These are phyloP conservation scores for Epichloe coenophiala DNA, from an alignment of 2,329 filamentous ascomycete genomes.

Conservation along the genomic window DNA sequence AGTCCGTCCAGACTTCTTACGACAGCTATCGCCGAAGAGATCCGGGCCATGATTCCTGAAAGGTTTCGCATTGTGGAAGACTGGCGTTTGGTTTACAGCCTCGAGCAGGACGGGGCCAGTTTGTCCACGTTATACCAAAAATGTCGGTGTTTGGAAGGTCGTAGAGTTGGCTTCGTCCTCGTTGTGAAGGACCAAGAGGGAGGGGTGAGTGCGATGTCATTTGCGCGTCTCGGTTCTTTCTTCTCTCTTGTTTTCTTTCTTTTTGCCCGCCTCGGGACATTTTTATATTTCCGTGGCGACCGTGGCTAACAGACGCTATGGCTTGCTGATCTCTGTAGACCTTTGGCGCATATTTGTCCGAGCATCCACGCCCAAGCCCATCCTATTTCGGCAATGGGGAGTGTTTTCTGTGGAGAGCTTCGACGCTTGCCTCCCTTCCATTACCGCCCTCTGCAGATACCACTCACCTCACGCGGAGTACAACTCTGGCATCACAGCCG, in stretches of 20 bases:
- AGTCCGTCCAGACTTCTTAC: constrained; percentile 53
- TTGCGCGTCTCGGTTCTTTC: background rate
- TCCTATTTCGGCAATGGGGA: constrained; percentile 95
- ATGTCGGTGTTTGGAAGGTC: constrained; percentile 51
- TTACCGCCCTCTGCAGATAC: constrained; percentile 39
- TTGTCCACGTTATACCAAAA: constrained; percentile 75
- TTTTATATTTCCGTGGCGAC: background rate
- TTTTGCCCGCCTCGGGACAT: background rate
- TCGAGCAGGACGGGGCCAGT: constrained; percentile 85
- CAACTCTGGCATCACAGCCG: constrained; percentile 17
- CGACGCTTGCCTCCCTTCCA: constrained; percentile 39
- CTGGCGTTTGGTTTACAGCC: constrained; percentile 77
- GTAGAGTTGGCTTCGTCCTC: constrained; percentile 77
- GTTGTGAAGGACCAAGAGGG: constrained; percentile 68
- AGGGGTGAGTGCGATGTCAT: constrained; percentile 40
- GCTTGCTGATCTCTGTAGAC: constrained; percentile 29
- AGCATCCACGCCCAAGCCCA: constrained; percentile 64
- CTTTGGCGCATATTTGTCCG: constrained; percentile 90
- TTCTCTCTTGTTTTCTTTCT: background rate
- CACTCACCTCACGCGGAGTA: constrained; percentile 30
- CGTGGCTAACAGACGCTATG: constrained; percentile 1
- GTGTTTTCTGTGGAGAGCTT: constrained; percentile 62
- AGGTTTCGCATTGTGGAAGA: constrained; percentile 75
- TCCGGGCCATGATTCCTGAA: constrained; percentile 75
- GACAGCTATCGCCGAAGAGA: constrained; percentile 73